Evolutionary conservation across 1,284 basidiomycete genomes (phyloP).

Genomic region (Grifola frondosa): DNA sequence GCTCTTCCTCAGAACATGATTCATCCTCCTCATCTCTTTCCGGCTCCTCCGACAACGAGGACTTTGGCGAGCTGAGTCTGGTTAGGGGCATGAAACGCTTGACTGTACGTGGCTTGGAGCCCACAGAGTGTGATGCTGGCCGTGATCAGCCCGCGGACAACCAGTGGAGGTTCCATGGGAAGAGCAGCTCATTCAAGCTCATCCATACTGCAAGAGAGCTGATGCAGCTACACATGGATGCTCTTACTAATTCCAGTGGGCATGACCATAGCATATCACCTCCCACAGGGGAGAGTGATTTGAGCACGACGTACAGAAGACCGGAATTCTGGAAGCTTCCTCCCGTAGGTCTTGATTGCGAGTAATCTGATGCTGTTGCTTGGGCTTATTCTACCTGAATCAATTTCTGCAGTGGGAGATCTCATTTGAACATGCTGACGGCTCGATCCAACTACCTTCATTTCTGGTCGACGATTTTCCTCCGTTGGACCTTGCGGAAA

Average conservation of each 20-base stretch:
- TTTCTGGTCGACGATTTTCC: conserved; percentile 53
- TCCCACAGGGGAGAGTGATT: not conserved
- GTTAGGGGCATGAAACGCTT: conserved; percentile 39
- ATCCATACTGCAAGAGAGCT: conserved; percentile 52
- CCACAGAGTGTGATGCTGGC: too few species aligned
- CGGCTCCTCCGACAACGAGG: conserved; percentile 41
- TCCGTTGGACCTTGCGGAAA: conserved; percentile 45
- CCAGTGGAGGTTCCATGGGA: conserved; percentile 58
- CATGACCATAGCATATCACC: not conserved
- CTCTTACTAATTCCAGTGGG: not conserved
- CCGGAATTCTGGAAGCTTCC: conserved; percentile 22
- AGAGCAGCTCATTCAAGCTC: conserved; percentile 55
- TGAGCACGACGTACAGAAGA: conserved; percentile 13
- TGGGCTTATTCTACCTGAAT: not conserved
- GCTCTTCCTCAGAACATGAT: conserved; percentile 15
- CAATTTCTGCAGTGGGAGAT: conserved; percentile 57
- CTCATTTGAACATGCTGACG: conserved; percentile 47
- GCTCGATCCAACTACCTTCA: conserved; percentile 33
- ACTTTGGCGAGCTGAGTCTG: conserved; percentile 23
- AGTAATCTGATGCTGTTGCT: not conserved
- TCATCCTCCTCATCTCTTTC: conserved; percentile 20
- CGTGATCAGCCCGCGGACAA: conserved; percentile 32
- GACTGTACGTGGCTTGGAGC: conserved; percentile 38
- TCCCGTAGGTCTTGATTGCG: conserved; percentile 13
- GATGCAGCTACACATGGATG: conserved; percentile 49